Evolutionary conservation across 257 asterid species (phyloP).

Genomic region (Scutellaria galericulata): DNA sequence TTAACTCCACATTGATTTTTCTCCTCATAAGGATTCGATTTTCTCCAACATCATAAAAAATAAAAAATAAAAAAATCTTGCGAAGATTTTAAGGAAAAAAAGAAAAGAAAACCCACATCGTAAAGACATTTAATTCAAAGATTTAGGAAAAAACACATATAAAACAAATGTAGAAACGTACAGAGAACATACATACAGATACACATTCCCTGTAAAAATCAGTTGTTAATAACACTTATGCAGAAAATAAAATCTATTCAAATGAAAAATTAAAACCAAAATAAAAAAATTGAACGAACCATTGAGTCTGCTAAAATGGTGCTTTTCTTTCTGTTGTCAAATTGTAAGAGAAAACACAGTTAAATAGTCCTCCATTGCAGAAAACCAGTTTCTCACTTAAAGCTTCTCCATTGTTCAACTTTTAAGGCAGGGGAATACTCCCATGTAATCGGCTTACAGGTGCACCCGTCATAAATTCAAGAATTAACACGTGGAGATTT

Average conservation of each 20-base stretch:
- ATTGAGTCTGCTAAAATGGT: slow-evolving; percentile 9
- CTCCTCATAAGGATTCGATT: slow-evolving; percentile 16
- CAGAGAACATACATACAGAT: background rate
- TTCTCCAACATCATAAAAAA: slow-evolving; percentile 16
- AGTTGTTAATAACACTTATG: background rate
- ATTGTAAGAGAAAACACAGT: slow-evolving; percentile 36
- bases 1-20: slow-evolving; percentile 15
- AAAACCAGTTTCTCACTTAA: slow-evolving; percentile 45
- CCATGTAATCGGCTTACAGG: slow-evolving; percentile 32
- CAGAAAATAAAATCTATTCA: background rate
- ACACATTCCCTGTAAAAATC: slow-evolving; percentile 18
- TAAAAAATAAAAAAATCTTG: slow-evolving; percentile 28
- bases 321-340: slow-evolving; percentile 38
- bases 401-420: slow-evolving; percentile 41
- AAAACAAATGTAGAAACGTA: slow-evolving; percentile 7
- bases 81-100: slow-evolving; percentile 36
- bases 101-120: slow-evolving; percentile 44
- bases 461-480: slow-evolving; percentile 32
- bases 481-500: slow-evolving; percentile 20
- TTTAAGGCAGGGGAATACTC: slow-evolving; percentile 42
- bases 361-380: slow-evolving; percentile 34
- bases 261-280: slow-evolving; percentile 1
- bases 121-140: slow-evolving; percentile 35
- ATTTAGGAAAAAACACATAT: slow-evolving; percentile 28
- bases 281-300: background rate